These are phyloP conservation scores for Discostella stelligera DNA, from an alignment of 352 stramenopile species.

Conservation along the genomic window DNA sequence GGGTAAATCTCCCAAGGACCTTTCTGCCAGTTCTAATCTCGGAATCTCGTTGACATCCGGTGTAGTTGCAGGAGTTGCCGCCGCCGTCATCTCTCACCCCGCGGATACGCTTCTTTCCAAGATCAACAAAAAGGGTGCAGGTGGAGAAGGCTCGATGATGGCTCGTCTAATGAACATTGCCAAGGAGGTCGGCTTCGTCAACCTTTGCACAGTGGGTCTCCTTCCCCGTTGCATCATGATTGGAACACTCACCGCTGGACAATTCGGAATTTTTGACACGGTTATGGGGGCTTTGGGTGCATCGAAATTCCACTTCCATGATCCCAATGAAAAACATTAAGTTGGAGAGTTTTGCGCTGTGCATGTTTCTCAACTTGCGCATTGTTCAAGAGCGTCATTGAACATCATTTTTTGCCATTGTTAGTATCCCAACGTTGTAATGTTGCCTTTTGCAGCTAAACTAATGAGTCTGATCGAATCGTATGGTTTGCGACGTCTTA, in stretches of 20 bases:
- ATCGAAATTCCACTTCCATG: conserved; percentile 87
- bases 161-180: conserved; percentile 83
- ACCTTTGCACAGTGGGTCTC: conserved; percentile 85
- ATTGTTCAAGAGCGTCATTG: not conserved
- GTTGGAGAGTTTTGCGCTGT: not conserved
- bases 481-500: no score
- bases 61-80: conserved; percentile 98
- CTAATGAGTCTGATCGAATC: no score
- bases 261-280: conserved; percentile 88
- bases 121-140: conserved; percentile 84
- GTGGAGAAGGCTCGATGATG: conserved; percentile 81
- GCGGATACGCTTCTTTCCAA: conserved; percentile 98
- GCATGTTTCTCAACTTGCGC: not conserved
- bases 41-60: conserved; percentile 95
- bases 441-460: no score
- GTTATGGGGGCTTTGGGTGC: conserved; percentile 85
- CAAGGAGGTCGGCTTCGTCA: conserved; percentile 83
- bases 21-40: conserved; percentile 87
- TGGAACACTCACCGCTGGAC: conserved; percentile 85
- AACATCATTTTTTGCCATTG: no score
- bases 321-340: conserved; percentile 65
- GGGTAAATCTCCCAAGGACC: conserved; percentile 66
- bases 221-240: conserved; percentile 87
- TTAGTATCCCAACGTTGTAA: no score
- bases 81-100: conserved; percentile 98